A percentile compares a stretch with the other conserved stretches of the same genome.
Evolutionary conservation across 169 alveolate genomes (phyloP).

Genomic region (Perkinsus chesapeaki): DNA sequence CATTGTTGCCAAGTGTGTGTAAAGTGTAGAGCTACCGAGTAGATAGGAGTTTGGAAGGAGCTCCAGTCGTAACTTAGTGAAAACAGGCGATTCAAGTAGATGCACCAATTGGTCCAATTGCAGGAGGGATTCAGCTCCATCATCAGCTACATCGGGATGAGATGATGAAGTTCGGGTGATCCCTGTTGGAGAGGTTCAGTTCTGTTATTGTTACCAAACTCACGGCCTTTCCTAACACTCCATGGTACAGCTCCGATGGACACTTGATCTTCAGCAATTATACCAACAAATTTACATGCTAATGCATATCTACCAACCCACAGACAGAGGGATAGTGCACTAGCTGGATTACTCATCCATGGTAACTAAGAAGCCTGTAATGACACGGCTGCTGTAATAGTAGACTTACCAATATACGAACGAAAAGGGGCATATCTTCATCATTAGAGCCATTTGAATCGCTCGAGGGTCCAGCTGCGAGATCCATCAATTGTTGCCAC

Average conservation of each 20-base stretch:
- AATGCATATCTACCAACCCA: background rate
- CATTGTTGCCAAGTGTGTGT: background rate
- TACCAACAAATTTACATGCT: background rate
- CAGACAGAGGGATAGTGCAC: background rate
- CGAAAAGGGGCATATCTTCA: background rate
- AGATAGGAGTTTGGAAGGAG: background rate
- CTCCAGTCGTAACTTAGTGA: background rate
- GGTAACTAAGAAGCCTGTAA: background rate
- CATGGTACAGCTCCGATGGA: background rate
- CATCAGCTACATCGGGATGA: background rate
- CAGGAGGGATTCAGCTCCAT: background rate
- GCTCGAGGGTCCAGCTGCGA: background rate
- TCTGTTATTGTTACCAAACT: background rate
- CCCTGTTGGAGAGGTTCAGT: background rate
- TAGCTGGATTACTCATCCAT: background rate
- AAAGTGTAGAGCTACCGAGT: background rate
- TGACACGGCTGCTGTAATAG: background rate
- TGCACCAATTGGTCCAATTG: background rate
- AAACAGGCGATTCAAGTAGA: background rate
- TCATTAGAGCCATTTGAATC: background rate
- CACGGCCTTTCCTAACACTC: background rate
- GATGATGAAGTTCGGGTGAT: background rate
- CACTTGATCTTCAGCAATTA: background rate
- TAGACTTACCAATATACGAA: background rate
- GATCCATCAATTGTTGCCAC: background rate